Conservation (phyloP, 805 yeast species). For the Tetrapisispora iriomotensis region DNA sequence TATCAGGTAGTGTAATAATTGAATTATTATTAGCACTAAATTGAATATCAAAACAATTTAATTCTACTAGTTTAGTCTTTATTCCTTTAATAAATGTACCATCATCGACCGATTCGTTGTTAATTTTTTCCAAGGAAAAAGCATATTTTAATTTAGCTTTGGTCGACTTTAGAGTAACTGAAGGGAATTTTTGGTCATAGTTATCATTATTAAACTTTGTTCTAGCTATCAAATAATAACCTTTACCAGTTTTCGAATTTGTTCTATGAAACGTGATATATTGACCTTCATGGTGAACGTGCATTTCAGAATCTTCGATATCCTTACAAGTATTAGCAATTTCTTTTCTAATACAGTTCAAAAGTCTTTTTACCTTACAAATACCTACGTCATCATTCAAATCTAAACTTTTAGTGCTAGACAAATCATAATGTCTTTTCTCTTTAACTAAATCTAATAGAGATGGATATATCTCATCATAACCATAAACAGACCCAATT, state of each 20-base stretch:
- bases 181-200: constrained; percentile 44
- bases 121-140: constrained; percentile 44
- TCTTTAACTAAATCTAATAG: constrained; percentile 76
- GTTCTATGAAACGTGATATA: constrained; percentile 83
- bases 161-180: constrained; percentile 52
- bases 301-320: constrained; percentile 72
- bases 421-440: constrained; percentile 41
- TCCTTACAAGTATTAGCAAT: constrained; percentile 41
- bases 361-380: constrained; percentile 53
- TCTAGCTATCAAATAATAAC: constrained; percentile 82
- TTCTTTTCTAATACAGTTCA: constrained; percentile 47
- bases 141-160: constrained; percentile 48
- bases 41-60: constrained; percentile 42
- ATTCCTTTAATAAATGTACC: constrained; percentile 45
- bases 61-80: constrained; percentile 49
- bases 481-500: constrained; percentile 88
- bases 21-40: constrained; percentile 37
- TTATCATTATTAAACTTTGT: constrained; percentile 52
- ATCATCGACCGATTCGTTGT: constrained; percentile 35
- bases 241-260: constrained; percentile 75
- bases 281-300: constrained; percentile 89
- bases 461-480: constrained; percentile 83
- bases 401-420: neutral
- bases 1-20: constrained; percentile 45
- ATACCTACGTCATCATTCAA: constrained; percentile 45